Conservation (phyloP, 345 rosid genomes). For the Angophora floribunda region DNA sequence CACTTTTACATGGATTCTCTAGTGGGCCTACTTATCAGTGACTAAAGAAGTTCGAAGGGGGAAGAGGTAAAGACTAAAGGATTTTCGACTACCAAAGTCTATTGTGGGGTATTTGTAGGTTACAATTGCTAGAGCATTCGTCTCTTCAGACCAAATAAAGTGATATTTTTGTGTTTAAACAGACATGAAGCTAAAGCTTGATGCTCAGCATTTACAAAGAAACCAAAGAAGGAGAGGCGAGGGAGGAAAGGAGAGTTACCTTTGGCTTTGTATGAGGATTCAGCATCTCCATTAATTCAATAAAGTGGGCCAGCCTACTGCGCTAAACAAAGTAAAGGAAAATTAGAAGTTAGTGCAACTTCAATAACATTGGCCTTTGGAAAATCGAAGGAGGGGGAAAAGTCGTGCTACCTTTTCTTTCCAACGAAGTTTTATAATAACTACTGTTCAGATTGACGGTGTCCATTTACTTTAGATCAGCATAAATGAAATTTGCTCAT, state of each 20-base stretch:
- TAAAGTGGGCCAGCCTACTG: conserved; percentile 68
- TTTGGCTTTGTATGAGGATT: conserved; percentile 76
- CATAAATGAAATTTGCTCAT: not conserved
- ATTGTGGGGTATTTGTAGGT: not conserved
- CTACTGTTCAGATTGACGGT: not conserved
- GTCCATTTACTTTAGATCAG: not conserved
- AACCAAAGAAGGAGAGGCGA: not conserved
- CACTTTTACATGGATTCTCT: not conserved
- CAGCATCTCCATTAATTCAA: conserved; percentile 90
- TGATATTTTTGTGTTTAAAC: not conserved
- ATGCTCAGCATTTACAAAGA: not conserved
- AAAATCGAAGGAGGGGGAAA: not conserved
- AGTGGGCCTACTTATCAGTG: not conserved
- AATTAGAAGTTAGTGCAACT: not conserved
- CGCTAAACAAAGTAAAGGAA: conserved; percentile 33
- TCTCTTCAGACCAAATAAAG: not conserved
- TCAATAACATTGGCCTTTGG: not conserved
- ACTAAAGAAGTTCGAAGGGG: not conserved
- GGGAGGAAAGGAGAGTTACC: conserved; percentile 17
- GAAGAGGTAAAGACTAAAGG: not conserved
- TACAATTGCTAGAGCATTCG: not conserved
- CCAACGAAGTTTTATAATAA: not conserved
- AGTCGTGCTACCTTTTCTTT: not conserved
- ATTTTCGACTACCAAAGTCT: not conserved
- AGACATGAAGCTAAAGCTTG: not conserved